Conservation (phyloP, 2,329 filamentous ascomycete species). For the Neofusicoccum laricinum region DNA sequence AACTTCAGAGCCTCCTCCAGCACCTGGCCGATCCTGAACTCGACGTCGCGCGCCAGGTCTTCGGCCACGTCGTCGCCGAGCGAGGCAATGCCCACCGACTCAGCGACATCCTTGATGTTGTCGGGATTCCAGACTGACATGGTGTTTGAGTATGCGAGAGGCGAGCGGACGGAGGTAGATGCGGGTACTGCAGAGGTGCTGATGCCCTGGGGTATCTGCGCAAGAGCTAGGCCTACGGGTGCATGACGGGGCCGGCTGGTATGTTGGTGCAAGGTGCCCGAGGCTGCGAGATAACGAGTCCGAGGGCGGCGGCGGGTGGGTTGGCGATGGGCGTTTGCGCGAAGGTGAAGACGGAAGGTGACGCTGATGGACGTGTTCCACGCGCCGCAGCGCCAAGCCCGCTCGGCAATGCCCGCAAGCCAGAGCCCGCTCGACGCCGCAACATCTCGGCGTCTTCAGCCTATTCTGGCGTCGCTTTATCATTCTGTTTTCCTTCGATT, state of each 20-base stretch:
- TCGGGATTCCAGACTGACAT: slow-evolving; percentile 86
- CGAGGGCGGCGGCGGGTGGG: background rate
- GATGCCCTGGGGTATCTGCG: background rate
- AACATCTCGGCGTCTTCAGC: background rate
- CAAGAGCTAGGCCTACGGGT: background rate
- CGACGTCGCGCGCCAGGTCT: slow-evolving; percentile 86
- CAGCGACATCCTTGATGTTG: slow-evolving; percentile 92
- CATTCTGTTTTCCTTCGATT: too few species aligned
- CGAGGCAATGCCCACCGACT: slow-evolving; percentile 83
- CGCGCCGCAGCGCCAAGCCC: background rate
- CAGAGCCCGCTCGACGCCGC: background rate
- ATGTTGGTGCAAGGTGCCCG: background rate
- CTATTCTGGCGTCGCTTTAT: too few species aligned
- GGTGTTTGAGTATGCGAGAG: background rate
- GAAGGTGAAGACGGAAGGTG: background rate
- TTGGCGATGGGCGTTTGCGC: background rate
- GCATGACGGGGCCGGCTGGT: background rate
- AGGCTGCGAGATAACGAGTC: background rate
- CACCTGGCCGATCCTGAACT: slow-evolving; percentile 91
- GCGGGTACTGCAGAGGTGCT: background rate
- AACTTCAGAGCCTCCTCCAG: slow-evolving; percentile 92
- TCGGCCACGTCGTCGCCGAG: slow-evolving; percentile 84
- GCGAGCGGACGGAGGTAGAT: background rate
- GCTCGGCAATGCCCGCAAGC: background rate
- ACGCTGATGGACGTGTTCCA: background rate